Conservation (phyloP, 1,139 yeast species). For the Citeromyces hawaiiensis region DNA sequence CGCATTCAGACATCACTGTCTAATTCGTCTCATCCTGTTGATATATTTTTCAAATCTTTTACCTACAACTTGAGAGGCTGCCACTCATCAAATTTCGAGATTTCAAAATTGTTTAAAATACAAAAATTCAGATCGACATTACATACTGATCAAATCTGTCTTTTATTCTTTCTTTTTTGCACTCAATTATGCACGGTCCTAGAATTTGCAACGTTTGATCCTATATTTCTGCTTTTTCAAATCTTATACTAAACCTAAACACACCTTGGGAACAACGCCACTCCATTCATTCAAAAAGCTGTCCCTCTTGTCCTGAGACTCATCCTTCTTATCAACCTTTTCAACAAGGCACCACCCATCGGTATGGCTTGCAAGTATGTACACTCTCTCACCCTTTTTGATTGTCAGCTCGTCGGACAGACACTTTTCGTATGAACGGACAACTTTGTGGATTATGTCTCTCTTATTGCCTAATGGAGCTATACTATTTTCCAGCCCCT, state of each 20-base stretch:
- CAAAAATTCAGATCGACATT: too few species aligned
- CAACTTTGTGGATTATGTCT: constrained; percentile 11
- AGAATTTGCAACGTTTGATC: too few species aligned
- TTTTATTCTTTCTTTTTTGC: too few species aligned
- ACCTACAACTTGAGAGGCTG: too few species aligned
- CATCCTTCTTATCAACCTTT: constrained; percentile 11
- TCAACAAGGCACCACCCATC: constrained; percentile 30
- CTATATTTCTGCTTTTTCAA: neutral
- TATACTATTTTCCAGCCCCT: neutral
- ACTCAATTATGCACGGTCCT: too few species aligned
- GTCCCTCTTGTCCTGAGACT: neutral
- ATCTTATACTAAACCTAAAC: neutral
- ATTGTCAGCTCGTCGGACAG: constrained; percentile 22
- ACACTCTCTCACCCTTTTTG: constrained; percentile 17
- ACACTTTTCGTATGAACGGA: constrained; percentile 14
- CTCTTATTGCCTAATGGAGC: neutral
- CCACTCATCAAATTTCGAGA: too few species aligned
- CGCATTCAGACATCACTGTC: too few species aligned
- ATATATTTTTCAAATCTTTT: too few species aligned
- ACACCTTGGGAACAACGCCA: neutral
- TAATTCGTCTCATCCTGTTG: too few species aligned
- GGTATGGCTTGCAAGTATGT: constrained; percentile 21
- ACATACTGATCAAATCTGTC: too few species aligned
- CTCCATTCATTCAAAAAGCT: constrained; percentile 1
- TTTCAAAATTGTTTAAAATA: too few species aligned